Conservation (phyloP, 73 alveolate genomes). For the Paramecium biaurelia region DNA sequence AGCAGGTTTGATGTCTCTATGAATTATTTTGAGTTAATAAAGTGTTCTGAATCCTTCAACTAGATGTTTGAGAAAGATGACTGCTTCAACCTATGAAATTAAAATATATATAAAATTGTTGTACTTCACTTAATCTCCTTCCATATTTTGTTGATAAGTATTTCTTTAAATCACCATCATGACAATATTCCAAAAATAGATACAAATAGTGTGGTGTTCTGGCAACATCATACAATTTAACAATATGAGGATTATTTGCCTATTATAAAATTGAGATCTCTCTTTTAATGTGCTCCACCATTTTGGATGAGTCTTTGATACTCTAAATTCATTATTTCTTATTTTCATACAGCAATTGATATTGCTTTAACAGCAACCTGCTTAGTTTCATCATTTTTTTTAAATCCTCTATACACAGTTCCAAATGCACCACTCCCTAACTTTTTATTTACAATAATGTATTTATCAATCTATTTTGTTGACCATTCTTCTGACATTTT, state of each 20-base stretch:
- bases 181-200: conserved; percentile 59
- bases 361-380: conserved; percentile 34
- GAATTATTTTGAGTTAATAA: conserved; percentile 49
- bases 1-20: conserved; percentile 64
- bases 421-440: conserved; percentile 55
- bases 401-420: conserved; percentile 27
- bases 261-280: conserved; percentile 57
- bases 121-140: conserved; percentile 61
- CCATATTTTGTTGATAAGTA: conserved; percentile 54
- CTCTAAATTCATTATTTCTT: background rate
- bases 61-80: conserved; percentile 51
- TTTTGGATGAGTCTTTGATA: conserved; percentile 56
- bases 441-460: conserved; percentile 37
- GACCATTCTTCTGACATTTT: conserved; percentile 23
- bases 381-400: conserved; percentile 37
- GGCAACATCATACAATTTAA: conserved; percentile 59
- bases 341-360: background rate
- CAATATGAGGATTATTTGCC: conserved; percentile 53
- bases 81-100: conserved; percentile 45
- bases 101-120: background rate
- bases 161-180: conserved; percentile 62
- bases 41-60: conserved; percentile 63
- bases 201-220: conserved; percentile 59
- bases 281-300: conserved; percentile 60
- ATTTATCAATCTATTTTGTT: conserved; percentile 37